phyloP scores from a whole-genome alignment of 352 stramenopile species.

The Globisporangium iwayamae region DNA sequence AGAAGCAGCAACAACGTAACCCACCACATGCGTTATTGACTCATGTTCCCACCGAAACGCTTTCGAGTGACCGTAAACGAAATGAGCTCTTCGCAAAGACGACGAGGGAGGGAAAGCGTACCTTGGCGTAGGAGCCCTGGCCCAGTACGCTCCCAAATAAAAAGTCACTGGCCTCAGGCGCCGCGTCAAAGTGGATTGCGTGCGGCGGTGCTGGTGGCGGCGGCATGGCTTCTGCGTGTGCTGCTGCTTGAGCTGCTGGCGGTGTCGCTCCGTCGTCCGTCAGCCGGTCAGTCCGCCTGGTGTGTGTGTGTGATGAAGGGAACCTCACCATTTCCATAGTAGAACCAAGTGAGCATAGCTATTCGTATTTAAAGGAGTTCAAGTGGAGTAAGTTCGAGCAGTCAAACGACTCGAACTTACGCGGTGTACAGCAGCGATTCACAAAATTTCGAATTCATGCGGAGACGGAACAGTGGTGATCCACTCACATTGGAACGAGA shows the following conservation, averaged over 20 bases:
- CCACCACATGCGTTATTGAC: not conserved
- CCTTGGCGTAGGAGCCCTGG: slow-evolving; percentile 87
- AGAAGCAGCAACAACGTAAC: not conserved
- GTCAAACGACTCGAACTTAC: not conserved
- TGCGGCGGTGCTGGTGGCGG: slow-evolving; percentile 26
- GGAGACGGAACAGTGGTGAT: too few relatives aligned
- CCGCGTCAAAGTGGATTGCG: slow-evolving; percentile 52
- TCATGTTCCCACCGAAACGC: not conserved
- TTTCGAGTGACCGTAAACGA: not conserved
- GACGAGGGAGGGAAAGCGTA: slow-evolving; percentile 16
- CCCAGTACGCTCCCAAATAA: slow-evolving; percentile 84
- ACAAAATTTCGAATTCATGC: not conserved
- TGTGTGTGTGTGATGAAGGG: not conserved
- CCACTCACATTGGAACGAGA: not conserved
- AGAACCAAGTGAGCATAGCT: too few relatives aligned
- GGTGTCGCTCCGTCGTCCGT: not conserved
- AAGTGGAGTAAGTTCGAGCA: too few relatives aligned
- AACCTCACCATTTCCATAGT: not conserved
- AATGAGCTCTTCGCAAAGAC: not conserved
- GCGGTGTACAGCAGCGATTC: not conserved
- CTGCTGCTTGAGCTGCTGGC: not conserved
- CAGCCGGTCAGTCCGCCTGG: not conserved
- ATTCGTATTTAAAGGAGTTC: too few relatives aligned
- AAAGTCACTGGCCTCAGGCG: slow-evolving; percentile 77
- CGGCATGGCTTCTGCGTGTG: not conserved